A percentile compares a stretch with the other conserved stretches of the same genome.
phyloP scores from a whole-genome alignment of 2,329 filamentous ascomycete genomes.

The Camillea tinctor region DNA sequence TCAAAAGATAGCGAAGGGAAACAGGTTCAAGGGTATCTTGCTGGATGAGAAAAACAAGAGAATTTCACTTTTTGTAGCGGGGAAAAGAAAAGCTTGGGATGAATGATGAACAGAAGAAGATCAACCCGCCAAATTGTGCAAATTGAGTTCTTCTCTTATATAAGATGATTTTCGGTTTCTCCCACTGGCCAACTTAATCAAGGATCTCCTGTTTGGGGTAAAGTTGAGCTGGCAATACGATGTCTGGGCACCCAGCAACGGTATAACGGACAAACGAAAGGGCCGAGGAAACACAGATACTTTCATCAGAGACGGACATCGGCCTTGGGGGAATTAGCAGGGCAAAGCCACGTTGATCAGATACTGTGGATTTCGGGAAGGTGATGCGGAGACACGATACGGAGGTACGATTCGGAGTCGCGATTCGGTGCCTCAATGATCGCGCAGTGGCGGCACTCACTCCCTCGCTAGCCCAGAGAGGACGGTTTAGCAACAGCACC shows the following conservation, averaged over 20 bases:
- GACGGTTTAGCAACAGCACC: no score
- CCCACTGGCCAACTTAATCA: conserved; percentile 5
- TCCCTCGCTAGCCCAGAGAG: no score
- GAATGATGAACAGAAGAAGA: background rate
- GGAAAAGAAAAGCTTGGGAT: background rate
- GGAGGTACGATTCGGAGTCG: background rate
- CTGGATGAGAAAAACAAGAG: background rate
- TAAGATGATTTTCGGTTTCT: conserved; percentile 7
- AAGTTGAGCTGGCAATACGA: conserved; percentile 2
- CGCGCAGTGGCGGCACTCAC: background rate
- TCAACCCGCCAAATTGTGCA: background rate
- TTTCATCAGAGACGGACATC: conserved; percentile 1
- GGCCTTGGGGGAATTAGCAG: conserved; percentile 4
- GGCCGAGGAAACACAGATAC: background rate
- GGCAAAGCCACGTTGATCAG: background rate
- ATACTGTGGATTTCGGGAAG: background rate
- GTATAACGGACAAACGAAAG: background rate
- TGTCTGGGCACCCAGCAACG: no score
- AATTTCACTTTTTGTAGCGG: background rate
- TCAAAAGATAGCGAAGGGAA: conserved; percentile 5
- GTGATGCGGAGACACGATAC: no score
- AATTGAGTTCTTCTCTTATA: conserved; percentile 16
- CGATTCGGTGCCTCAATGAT: background rate
- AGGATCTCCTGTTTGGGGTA: conserved; percentile 13
- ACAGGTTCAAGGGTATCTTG: background rate